phyloP scores from a whole-genome alignment of 441 rosid species.

The Pelargonium fulgidum region DNA sequence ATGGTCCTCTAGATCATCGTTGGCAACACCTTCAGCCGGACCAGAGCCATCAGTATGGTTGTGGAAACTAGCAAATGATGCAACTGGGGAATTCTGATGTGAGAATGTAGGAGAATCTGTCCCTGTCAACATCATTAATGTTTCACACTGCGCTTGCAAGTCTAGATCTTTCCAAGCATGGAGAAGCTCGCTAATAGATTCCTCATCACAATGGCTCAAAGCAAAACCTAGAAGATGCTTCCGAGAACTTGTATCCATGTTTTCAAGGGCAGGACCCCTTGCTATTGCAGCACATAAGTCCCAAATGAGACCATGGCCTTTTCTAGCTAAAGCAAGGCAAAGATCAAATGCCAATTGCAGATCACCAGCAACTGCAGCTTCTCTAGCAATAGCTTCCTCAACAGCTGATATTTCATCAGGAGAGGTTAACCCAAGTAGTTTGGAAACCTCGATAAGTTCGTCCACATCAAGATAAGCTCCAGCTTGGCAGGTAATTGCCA shows the following conservation, averaged over 20 bases:
- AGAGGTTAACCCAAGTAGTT: conserved; percentile 85
- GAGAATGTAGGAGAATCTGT: conserved; percentile 42
- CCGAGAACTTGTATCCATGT: conserved; percentile 76
- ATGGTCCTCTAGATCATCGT: conserved; percentile 40
- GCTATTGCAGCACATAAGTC: conserved; percentile 99
- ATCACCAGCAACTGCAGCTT: conserved; percentile 97
- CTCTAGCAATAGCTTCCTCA: conserved; percentile 97
- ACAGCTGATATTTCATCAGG: conserved; percentile 68
- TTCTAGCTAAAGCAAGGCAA: conserved; percentile 72
- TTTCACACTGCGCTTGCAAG: conserved; percentile 78
- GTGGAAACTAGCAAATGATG: conserved; percentile 26
- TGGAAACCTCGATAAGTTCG: conserved; percentile 87
- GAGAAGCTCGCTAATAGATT: conserved; percentile 85
- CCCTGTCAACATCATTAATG: conserved; percentile 50
- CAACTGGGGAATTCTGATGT: conserved; percentile 28
- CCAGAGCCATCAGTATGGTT: conserved; percentile 43
- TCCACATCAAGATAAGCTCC: conserved; percentile 91
- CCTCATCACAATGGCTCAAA: conserved; percentile 88
- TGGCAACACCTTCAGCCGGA: conserved; percentile 37
- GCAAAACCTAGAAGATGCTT: conserved; percentile 87
- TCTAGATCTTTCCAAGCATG: conserved; percentile 98
- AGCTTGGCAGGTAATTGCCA: conserved; percentile 86
- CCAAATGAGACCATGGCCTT: conserved; percentile 95
- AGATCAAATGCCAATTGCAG: conserved; percentile 96
- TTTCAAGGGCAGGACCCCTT: conserved; percentile 90